Percentiles rank a stretch among this genome's conserved stretches.
phyloP scores from a whole-genome alignment of 2,329 filamentous ascomycete species.

The Penicillium italicum region DNA sequence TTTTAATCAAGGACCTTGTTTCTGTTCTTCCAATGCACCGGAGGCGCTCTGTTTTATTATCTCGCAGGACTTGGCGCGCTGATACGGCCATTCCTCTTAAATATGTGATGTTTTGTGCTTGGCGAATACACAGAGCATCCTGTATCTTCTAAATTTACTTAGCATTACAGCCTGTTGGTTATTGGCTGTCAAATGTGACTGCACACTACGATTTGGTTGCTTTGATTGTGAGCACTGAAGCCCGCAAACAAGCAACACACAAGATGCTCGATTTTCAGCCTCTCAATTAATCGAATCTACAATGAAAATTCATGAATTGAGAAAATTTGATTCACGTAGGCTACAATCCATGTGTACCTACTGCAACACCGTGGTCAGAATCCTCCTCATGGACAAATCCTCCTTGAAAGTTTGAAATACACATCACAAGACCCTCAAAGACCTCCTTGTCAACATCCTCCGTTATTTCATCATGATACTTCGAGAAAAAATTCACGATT shows the following conservation, averaged over 20 bases:
- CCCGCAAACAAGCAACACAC: neutral
- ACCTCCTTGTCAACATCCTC: neutral
- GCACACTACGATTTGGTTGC: no score
- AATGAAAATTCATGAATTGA: neutral
- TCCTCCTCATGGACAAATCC: neutral
- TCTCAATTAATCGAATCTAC: neutral
- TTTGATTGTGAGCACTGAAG: no score
- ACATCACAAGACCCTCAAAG: neutral
- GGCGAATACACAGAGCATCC: neutral
- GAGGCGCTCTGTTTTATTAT: neutral
- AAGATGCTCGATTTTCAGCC: neutral
- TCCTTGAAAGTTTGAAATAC: neutral
- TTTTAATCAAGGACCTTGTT: neutral
- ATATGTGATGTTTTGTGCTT: neutral
- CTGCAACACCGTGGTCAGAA: neutral
- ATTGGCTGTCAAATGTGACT: no score
- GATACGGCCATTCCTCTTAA: neutral
- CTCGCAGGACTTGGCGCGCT: neutral
- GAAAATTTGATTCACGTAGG: neutral
- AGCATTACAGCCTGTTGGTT: neutral
- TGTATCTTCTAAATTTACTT: neutral
- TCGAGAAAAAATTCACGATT: neutral
- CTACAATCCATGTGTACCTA: neutral
- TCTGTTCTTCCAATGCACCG: neutral
- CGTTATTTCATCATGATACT: neutral